Evolutionary conservation across 495 filamentous ascomycete genomes (phyloP), one percentile per base, ranked within the genome.

Genomic region (Daldinia grandis): DNA sequence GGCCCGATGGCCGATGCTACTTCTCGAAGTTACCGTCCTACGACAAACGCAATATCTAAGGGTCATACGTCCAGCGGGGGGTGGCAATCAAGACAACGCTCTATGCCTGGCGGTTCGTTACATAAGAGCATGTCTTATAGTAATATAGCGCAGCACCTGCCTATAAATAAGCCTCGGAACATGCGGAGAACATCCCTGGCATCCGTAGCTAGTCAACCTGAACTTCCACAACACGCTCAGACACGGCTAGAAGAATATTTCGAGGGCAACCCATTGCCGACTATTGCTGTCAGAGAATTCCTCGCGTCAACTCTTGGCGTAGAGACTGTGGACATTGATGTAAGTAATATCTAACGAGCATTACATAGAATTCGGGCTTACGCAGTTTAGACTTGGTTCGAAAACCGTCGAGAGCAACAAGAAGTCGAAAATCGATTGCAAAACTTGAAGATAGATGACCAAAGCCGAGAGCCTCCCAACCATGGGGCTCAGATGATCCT

Each of bases 211-310:
- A 76, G 78, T 27, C 76, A 71, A 28, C 76, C 76, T 1, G 64
- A 61, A 42, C 68, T 84, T 25, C 73, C 80, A 27, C 58, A 65
- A 6, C 81, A 80, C 44, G 80, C 80, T 28, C 67, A 82, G 24
- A 59, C 67, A 2, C 79, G 79, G 8, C 66, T 85, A 15, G 82
- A 85, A 40, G 78, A 80, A n/a, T 84, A 79, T 56, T 85, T 81
- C 64, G 73, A 76, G 5, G 70, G 62, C 47, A 79, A 83, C 24
- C 72, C 78, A 1, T 71, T 76, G 2, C 82, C 82, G 5, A 81
- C 64, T 19, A 67, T 78, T 31, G 77, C 71, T 7, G 72, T 78
- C 25, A 80, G 74, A 1, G 80, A 81, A 57, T 77, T 80, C 64
- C 57, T 83, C 14, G 79, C 82, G 4, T 82, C 80, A 0, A 82